A percentile compares a stretch with the other conserved stretches of the same genome.
Conservation (phyloP, 495 filamentous ascomycete genomes). For the Trichocladium uniseriatum region DNA sequence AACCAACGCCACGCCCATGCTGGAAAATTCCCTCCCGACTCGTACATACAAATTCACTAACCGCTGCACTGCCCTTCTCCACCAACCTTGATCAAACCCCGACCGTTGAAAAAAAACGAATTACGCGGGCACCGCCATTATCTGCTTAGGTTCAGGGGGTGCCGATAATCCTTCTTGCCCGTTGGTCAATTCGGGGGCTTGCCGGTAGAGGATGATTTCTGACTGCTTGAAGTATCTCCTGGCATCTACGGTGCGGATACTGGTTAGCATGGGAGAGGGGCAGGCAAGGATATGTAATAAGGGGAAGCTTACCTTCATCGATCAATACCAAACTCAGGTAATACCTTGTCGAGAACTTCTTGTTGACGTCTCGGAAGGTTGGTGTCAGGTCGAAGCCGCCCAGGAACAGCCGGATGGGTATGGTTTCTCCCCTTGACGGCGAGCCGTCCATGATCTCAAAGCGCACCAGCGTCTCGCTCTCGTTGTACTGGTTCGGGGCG, state of each 20-base stretch:
- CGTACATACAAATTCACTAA: slow-evolving; percentile 13
- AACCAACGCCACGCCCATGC: slow-evolving; percentile 19
- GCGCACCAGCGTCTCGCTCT: slow-evolving; percentile 94
- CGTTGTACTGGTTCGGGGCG: slow-evolving; percentile 99
- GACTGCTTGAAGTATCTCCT: slow-evolving; percentile 98
- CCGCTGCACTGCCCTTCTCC: neutral
- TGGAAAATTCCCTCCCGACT: slow-evolving; percentile 9
- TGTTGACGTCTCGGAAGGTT: slow-evolving; percentile 99
- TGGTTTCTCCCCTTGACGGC: slow-evolving; percentile 93
- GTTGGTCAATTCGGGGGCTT: slow-evolving; percentile 62
- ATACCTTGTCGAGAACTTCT: slow-evolving; percentile 98
- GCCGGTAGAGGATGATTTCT: slow-evolving; percentile 94
- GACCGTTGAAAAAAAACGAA: neutral
- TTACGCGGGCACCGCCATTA: slow-evolving; percentile 21
- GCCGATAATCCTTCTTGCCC: slow-evolving; percentile 20
- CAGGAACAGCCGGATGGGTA: slow-evolving; percentile 94
- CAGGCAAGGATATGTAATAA: neutral
- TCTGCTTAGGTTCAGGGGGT: slow-evolving; percentile 18
- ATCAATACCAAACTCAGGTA: slow-evolving; percentile 95
- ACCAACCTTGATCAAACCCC: neutral
- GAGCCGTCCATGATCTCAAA: slow-evolving; percentile 99
- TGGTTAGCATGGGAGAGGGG: slow-evolving; percentile 1
- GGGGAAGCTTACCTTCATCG: slow-evolving; percentile 63
- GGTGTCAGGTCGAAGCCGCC: slow-evolving; percentile 96
- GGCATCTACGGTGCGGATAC: slow-evolving; percentile 53